These are phyloP conservation scores for Russula ochroleuca DNA, from an alignment of 768 basidiomycete species.

Conservation along the genomic window DNA sequence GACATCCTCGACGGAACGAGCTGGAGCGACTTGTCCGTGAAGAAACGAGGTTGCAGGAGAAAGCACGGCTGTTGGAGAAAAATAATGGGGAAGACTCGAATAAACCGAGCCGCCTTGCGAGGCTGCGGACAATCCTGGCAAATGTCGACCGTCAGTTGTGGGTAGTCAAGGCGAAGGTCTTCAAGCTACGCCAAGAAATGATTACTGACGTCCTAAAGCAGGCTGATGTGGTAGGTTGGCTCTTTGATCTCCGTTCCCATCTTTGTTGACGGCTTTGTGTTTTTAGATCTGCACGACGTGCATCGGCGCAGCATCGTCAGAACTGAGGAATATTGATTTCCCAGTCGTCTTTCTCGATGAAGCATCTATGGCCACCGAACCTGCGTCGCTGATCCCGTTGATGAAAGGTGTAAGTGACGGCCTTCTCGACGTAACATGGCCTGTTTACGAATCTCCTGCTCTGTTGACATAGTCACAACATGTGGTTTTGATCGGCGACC, in stretches of 20 bases:
- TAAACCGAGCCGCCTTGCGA: conserved; percentile 30
- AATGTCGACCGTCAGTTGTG: conserved; percentile 34
- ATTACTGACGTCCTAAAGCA: conserved; percentile 55
- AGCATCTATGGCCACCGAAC: conserved; percentile 95
- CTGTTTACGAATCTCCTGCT: conserved; percentile 21
- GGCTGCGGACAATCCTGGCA: conserved; percentile 32
- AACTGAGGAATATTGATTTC: conserved; percentile 74
- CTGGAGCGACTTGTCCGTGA: conserved; percentile 43
- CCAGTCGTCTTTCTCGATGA: conserved; percentile 93
- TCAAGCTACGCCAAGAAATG: conserved; percentile 58
- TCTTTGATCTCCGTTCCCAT: conserved; percentile 4
- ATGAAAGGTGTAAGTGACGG: conserved; percentile 83
- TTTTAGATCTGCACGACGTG: conserved; percentile 84
- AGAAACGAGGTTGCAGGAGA: conserved; percentile 34
- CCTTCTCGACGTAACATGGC: conserved; percentile 22
- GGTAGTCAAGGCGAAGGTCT: conserved; percentile 43
- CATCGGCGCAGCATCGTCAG: conserved; percentile 64
- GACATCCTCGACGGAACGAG: conserved; percentile 51
- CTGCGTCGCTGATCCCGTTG: conserved; percentile 82
- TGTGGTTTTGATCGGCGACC: conserved; percentile 90
- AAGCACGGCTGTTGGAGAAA: conserved; percentile 26
- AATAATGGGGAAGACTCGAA: background rate
- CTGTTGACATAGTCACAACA: conserved; percentile 57
- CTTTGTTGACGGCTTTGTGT: conserved; percentile 10
- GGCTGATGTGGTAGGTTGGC: conserved; percentile 67